phyloP scores from a whole-genome alignment of 495 filamentous ascomycete species.

The Margaritispora aquatica region DNA sequence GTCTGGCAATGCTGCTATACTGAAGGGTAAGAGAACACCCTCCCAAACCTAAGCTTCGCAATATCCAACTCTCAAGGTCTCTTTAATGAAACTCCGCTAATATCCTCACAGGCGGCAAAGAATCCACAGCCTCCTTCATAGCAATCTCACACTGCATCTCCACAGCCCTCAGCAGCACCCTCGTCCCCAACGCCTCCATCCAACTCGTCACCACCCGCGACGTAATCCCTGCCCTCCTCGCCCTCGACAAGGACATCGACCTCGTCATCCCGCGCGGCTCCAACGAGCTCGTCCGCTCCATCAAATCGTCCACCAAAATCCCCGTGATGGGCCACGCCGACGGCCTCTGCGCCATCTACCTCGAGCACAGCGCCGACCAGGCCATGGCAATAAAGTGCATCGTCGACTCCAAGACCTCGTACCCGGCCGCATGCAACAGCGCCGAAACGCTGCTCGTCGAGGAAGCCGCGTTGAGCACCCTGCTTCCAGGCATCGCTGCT shows the following conservation, averaged over 20 bases:
- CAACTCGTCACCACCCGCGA: conserved; percentile 92
- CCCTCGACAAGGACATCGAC: conserved; percentile 80
- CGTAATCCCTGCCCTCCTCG: conserved; percentile 76
- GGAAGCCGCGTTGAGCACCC: conserved; percentile 54
- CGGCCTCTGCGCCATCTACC: conserved; percentile 85
- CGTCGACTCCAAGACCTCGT: conserved; percentile 86
- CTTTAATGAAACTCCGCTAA: neutral
- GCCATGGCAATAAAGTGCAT: conserved; percentile 70
- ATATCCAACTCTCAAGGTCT: neutral
- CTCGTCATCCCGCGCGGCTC: conserved; percentile 91
- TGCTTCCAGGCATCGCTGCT: conserved; percentile 65
- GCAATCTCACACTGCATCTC: conserved; percentile 86
- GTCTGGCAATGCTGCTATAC: conserved; percentile 92
- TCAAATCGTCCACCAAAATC: conserved; percentile 87
- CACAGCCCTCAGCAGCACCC: conserved; percentile 63
- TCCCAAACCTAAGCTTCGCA: too few relatives aligned
- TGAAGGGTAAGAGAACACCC: conserved; percentile 78
- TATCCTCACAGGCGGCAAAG: conserved; percentile 68
- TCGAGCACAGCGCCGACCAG: conserved; percentile 71
- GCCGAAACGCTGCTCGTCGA: conserved; percentile 88
- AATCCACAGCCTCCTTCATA: conserved; percentile 87
- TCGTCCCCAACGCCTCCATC: conserved; percentile 77
- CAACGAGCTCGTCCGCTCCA: conserved; percentile 86
- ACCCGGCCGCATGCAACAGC: conserved; percentile 94
- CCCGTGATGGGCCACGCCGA: conserved; percentile 96